A percentile compares a stretch with the other conserved stretches of the same genome.
These are phyloP conservation scores for Elsinoe perseae DNA, from an alignment of 2,329 filamentous ascomycete genomes.

Conservation along the genomic window DNA sequence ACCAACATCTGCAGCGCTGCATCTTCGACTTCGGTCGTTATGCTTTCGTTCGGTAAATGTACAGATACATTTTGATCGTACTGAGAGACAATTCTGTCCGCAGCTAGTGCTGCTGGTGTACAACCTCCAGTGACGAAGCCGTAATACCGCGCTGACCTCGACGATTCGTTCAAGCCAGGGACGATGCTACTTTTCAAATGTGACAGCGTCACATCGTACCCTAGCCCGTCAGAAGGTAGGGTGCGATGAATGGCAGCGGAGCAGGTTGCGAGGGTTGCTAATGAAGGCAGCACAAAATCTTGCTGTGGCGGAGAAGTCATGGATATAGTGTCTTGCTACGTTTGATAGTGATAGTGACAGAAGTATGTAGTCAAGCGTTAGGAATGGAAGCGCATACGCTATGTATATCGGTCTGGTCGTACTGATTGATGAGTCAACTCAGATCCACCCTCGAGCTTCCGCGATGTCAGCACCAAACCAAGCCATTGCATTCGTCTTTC, in stretches of 20 bases:
- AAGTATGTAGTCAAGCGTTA: background rate
- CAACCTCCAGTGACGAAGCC: slow-evolving; percentile 81
- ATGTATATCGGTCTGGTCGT: no score
- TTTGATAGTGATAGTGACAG: background rate
- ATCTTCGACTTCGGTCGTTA: slow-evolving; percentile 70
- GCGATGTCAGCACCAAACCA: no score
- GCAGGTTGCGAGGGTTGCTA: slow-evolving; percentile 26
- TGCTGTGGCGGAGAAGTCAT: background rate
- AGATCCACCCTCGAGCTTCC: no score
- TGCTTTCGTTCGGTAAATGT: slow-evolving; percentile 67
- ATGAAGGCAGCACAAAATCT: slow-evolving; percentile 30
- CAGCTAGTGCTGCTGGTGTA: slow-evolving; percentile 70
- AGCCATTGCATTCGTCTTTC: no score
- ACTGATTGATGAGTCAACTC: no score
- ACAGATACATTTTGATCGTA: slow-evolving; percentile 80
- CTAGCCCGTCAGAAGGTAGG: slow-evolving; percentile 37
- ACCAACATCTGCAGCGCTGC: slow-evolving; percentile 61
- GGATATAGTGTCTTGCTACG: no score
- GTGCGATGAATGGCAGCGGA: slow-evolving; percentile 30
- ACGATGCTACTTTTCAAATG: slow-evolving; percentile 42
- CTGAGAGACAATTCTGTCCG: slow-evolving; percentile 73
- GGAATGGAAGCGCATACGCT: no score
- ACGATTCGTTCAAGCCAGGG: slow-evolving; percentile 58
- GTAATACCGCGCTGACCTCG: slow-evolving; percentile 63
- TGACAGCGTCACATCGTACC: slow-evolving; percentile 34